These are phyloP conservation scores for Quercus glauca DNA, from an alignment of 306 rosid species.

Conservation along the genomic window DNA sequence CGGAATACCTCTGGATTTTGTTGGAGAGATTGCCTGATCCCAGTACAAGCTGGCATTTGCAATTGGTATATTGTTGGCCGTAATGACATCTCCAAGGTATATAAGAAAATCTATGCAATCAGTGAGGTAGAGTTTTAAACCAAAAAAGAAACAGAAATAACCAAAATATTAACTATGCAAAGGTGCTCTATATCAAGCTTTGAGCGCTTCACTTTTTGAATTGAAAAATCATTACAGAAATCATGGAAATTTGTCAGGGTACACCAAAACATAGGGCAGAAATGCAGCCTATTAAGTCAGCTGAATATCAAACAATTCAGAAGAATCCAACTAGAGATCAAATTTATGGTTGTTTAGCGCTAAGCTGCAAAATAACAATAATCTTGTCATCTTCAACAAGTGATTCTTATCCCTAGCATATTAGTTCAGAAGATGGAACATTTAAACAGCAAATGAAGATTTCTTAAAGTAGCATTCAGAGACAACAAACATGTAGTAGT, in stretches of 20 bases:
- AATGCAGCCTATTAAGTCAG: no score
- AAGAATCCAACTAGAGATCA: background rate
- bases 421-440: background rate
- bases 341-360: background rate
- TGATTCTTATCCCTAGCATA: background rate
- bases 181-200: background rate
- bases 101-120: constrained; percentile 65
- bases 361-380: background rate
- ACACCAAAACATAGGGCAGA: no score
- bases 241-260: background rate
- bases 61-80: constrained; percentile 73
- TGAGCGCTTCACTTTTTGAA: background rate
- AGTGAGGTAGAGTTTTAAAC: background rate
- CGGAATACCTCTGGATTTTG: constrained; percentile 65
- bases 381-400: background rate
- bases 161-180: background rate
- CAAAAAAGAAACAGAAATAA: background rate
- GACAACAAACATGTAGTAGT: no score
- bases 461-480: background rate
- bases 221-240: background rate
- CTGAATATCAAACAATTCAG: background rate
- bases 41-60: constrained; percentile 77
- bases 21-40: constrained; percentile 73
- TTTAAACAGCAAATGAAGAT: background rate
- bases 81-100: constrained; percentile 82